Evolutionary conservation across 2,329 filamentous ascomycete species (phyloP), one percentile per base, ranked within the genome.

Genomic region (Dactylella cylindrospora): DNA sequence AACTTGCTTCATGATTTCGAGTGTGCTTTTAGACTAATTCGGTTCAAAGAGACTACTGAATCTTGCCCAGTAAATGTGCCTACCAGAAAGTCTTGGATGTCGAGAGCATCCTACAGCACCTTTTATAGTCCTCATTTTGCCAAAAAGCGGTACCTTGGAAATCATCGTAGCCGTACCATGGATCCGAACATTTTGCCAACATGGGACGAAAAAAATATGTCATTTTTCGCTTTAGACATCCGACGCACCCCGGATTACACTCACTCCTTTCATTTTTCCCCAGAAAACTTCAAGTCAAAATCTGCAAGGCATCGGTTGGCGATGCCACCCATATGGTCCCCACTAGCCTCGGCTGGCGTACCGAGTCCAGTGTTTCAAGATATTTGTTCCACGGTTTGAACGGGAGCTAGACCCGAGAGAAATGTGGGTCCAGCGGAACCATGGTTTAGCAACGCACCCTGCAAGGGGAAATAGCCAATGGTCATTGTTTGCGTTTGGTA

Each of bases 391-490:
- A 61, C 55, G 55, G 55, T 47, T 53, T 13, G 9, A 23, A 25
- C 55, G 55, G 55, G 55, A 61, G 55, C 47, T 28, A 49, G 23
- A 53, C 41, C 55, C 55, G 55, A 61, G 47, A n/a, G n/a, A n/a
- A n/a, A n/a, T n/a, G n/a, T n/a, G n/a, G n/a, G n/a, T n/a, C n/a
- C n/a, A n/a, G n/a, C n/a, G n/a, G n/a, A 45, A 44, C 55, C 41
- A 36, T 49, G 55, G 47, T 19, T 38, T 19, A 17, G 12, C 13
- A 25, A 32, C 20, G 17, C 19, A 17, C 6, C 7, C 15, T 19
- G 3, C 5, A 38, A 17, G 10, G n/a, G n/a, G n/a, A n/a, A n/a
- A n/a, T n/a, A n/a, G n/a, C n/a, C n/a, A n/a, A n/a, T n/a, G n/a
- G n/a, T n/a, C n/a, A n/a, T n/a, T n/a, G n/a, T n/a, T n/a, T n/a